Percentiles rank a stretch among this genome's conserved stretches.
Conservation (phyloP, 2,329 filamentous ascomycete genomes). For the Teratosphaeria destructans region DNA sequence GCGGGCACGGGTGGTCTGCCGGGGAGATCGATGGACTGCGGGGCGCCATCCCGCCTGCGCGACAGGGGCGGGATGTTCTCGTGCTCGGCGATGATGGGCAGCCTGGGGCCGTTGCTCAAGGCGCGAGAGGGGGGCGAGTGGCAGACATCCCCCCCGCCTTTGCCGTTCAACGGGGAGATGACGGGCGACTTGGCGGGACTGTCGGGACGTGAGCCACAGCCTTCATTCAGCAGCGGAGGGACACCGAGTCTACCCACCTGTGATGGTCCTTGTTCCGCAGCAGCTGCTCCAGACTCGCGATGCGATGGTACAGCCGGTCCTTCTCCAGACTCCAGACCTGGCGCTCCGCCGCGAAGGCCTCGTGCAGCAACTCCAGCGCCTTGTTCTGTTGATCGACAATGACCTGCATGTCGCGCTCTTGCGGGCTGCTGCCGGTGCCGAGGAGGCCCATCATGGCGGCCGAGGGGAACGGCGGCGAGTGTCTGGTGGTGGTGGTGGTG, state of each 20-base stretch:
- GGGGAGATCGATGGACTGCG: constrained; percentile 16
- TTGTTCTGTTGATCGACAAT: constrained; percentile 26
- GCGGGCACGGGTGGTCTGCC: constrained; percentile 6
- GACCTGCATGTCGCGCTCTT: constrained; percentile 19
- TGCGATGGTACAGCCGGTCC: constrained; percentile 22
- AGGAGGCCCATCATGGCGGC: constrained; percentile 13
- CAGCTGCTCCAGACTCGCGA: constrained; percentile 24
- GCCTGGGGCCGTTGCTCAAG: constrained; percentile 5
- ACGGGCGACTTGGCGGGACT: constrained; percentile 27
- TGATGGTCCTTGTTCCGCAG: constrained; percentile 24
- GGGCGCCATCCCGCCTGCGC: constrained; percentile 15
- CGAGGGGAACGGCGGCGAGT: constrained; percentile 5
- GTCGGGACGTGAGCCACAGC: neutral
- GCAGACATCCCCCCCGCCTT: constrained; percentile 2
- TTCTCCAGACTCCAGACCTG: constrained; percentile 25
- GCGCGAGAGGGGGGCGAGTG: constrained; percentile 13
- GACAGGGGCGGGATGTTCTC: constrained; percentile 19
- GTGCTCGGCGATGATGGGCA: constrained; percentile 26
- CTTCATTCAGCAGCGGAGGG: too few relatives aligned
- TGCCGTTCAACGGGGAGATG: constrained; percentile 17
- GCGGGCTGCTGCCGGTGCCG: constrained; percentile 2
- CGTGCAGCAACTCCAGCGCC: constrained; percentile 22
- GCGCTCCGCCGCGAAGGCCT: constrained; percentile 26
- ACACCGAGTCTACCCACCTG: constrained; percentile 15
- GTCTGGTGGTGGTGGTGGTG: constrained; percentile 3